Evolutionary conservation across 305 asterid species (phyloP), one percentile per base, ranked within the genome.

Genomic region (Nicotiana rustica): DNA sequence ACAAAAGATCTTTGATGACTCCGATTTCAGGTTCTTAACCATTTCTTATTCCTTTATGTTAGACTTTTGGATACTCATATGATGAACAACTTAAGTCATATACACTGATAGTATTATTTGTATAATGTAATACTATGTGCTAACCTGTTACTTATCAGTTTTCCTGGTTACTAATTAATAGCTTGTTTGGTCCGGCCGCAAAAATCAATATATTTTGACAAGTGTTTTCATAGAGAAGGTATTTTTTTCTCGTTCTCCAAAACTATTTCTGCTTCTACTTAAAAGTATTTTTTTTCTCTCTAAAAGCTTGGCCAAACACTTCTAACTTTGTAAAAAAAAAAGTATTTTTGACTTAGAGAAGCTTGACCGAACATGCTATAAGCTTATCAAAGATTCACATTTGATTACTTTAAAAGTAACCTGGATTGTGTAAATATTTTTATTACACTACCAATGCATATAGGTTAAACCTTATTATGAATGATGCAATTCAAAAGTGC

Each of bases 1-100:
- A 36, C 97, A 93, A 79, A 93, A 90, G 81, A 94, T 96, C 84
- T 88, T 88, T 41, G 98, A 96, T 67, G 97, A 96, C 68, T 67
- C 97, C 62, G 99, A 96, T 89, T 90, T 92, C 97, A 93, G 99
- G 99, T 93, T 61, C 44, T 47, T 77, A 61, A 57, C 3, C 35
- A 21, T 8, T 6, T 44, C 18, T 25, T 6, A 9, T 4, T 52
- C 80, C 12, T 52, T 52, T 4, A 18, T 49, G 33, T 33, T 13
- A 52, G 4, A 18, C 56, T 75, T 49, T 57, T 17, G 10, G 17
- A 49, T 49, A 49, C 10, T 38, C 2, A 6, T 41, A 41, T 10
- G 10, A 52, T 10, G 6, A 10, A 52, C 5, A 10, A 10, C 6
- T 52, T 52, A 49, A 10, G 57, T 49, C 15, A 12, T 49, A 49